Base-by-base conservation (phyloP, 2,329 filamentous ascomycete species). In the Gnomoniopsis smithogilvyi region DNA sequence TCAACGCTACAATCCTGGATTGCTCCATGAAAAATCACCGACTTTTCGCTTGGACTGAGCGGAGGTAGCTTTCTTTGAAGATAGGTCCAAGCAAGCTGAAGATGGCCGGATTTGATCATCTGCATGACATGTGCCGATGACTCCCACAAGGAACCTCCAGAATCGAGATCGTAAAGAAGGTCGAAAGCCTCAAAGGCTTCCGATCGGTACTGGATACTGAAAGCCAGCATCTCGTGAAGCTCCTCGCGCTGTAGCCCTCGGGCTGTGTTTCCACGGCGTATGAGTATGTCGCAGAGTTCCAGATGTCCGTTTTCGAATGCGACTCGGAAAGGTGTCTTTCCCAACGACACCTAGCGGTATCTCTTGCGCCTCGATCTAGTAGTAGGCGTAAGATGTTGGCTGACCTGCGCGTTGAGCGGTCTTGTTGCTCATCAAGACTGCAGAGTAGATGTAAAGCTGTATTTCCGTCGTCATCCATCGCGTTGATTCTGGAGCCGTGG, bases 91-190 rank as follows among this genome's bases (percentile, higher is more conserved):
- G 57, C 53, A 15, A 59, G 19, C 3, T 34, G 33, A 15, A 24
- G 22, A 6, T 43, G 10, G 3, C 51, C 36, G 2, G 21, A n/a
- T 11, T 56, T 19, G 21, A 59, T 10, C 51, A 59, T 55, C 7
- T 19, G 41, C 52, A 59, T 56, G 14, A 59, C 3, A 15, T 55
- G 45, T 0, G 38, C 51, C 34, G 57, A 56, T 22, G 41, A 51
- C 26, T 24, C 51, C 17, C 49, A 51, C 24, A 59, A 46, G 8
- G n/a, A 36, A 2, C 46, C 46, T 10, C 51, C 21, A 24, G 24
- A 6, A 33, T 59, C 57, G 24, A 59, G 51, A 41, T 59, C 57
- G 26, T 56, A 36, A 3, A 59, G 19, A 2, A 59, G n/a, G 19
- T 59, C 47, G 10, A 59, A 6, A 15, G 57, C 52, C 2, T 30